These are phyloP conservation scores for Diddensiella santjacobensis DNA, from an alignment of 805 yeast species.

Conservation along the genomic window DNA sequence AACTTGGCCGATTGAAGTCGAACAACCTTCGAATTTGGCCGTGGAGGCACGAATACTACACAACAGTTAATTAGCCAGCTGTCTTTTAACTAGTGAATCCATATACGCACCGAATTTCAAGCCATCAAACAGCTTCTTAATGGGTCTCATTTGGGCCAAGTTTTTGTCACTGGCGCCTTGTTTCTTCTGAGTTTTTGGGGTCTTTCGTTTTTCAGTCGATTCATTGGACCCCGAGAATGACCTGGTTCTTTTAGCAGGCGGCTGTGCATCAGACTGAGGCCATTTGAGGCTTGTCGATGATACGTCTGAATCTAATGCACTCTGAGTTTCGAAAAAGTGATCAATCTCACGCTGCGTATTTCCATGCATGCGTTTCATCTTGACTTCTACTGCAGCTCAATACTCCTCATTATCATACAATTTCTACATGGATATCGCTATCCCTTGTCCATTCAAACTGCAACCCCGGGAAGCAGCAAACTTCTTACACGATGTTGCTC, in stretches of 20 bases:
- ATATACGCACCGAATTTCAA: conserved; percentile 15
- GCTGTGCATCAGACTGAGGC: neutral
- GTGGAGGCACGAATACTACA: conserved; percentile 13
- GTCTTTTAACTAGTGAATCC: neutral
- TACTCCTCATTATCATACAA: too few relatives aligned
- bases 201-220: too few relatives aligned
- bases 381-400: too few relatives aligned
- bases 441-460: too few relatives aligned
- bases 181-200: too few relatives aligned
- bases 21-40: conserved; percentile 11
- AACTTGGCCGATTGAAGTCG: conserved; percentile 15
- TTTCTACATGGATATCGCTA: too few relatives aligned
- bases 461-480: too few relatives aligned
- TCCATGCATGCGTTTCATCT: conserved; percentile 3
- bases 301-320: neutral
- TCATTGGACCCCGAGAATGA: neutral
- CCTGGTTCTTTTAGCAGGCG: conserved; percentile 4
- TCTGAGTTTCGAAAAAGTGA: conserved; percentile 10
- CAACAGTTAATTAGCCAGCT: too few relatives aligned
- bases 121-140: conserved; percentile 10
- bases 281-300: neutral
- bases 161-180: too few relatives aligned
- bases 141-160: too few relatives aligned
- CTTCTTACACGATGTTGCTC: too few relatives aligned
- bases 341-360: conserved; percentile 1